A percentile compares a stretch with the other conserved stretches of the same genome.
Evolutionary conservation across 2,329 filamentous ascomycete species (phyloP).

Genomic region (Penicillium psychrosexuale): DNA sequence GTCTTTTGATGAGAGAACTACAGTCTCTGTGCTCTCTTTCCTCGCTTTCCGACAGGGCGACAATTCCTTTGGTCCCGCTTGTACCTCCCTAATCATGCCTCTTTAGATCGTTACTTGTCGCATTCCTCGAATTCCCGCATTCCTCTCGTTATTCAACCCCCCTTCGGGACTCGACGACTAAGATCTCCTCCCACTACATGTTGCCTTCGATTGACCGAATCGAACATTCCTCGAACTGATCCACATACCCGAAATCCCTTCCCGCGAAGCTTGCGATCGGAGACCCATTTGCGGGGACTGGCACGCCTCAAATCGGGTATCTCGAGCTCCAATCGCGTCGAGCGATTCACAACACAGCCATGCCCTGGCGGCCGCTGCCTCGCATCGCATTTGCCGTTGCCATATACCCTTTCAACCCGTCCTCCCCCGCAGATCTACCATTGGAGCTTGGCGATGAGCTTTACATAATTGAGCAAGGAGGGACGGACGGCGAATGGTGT

Average conservation of each 20-base stretch:
- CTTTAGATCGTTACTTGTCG: slow-evolving; percentile 21
- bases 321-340: slow-evolving; percentile 5
- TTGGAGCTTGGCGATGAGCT: slow-evolving; percentile 97
- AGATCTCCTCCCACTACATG: slow-evolving; percentile 23
- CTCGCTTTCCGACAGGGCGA: slow-evolving; percentile 5
- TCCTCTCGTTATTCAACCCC: slow-evolving; percentile 19
- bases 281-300: slow-evolving; percentile 25
- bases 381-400: slow-evolving; percentile 97
- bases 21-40: slow-evolving; percentile 4
- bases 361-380: slow-evolving; percentile 97
- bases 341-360: slow-evolving; percentile 42
- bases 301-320: slow-evolving; percentile 13
- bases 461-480: slow-evolving; percentile 97
- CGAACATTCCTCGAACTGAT: slow-evolving; percentile 26
- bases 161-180: slow-evolving; percentile 7
- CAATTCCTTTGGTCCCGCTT: background rate
- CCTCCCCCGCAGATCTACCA: slow-evolving; percentile 83
- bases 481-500: slow-evolving; percentile 80
- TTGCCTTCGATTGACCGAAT: slow-evolving; percentile 24
- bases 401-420: slow-evolving; percentile 87
- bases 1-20: slow-evolving; percentile 1
- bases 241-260: slow-evolving; percentile 6
- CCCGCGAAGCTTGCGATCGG: slow-evolving; percentile 16
- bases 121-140: slow-evolving; percentile 21
- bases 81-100: slow-evolving; percentile 12